These are phyloP conservation scores for Myxozyma vanderwaltii DNA, from an alignment of 805 yeast genomes.

Conservation along the genomic window DNA sequence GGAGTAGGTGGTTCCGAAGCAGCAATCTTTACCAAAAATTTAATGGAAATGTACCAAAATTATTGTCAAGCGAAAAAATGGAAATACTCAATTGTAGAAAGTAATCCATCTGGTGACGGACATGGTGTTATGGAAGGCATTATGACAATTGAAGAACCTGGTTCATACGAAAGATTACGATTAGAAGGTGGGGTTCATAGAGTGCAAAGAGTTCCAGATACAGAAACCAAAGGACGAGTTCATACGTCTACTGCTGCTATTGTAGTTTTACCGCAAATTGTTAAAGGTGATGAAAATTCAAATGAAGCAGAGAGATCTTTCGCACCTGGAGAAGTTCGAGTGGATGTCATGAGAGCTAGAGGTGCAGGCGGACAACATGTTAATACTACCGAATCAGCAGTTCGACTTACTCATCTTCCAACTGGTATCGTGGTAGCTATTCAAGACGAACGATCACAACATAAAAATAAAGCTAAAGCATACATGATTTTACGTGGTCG, in stretches of 20 bases:
- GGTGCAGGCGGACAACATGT: conserved; percentile 99
- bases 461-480: conserved; percentile 90
- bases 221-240: conserved; percentile 90
- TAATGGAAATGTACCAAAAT: conserved; percentile 76
- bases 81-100: conserved; percentile 63
- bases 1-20: conserved; percentile 98
- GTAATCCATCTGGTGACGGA: conserved; percentile 54
- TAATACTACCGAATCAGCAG: conserved; percentile 96
- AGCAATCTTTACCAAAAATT: conserved; percentile 76
- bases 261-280: conserved; percentile 82
- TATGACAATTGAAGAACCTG: conserved; percentile 69
- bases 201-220: conserved; percentile 90
- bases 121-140: conserved; percentile 75
- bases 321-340: conserved; percentile 81
- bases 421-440: conserved; percentile 85
- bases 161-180: conserved; percentile 70
- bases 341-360: conserved; percentile 96
- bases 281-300: conserved; percentile 53
- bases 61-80: conserved; percentile 69
- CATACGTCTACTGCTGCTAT: conserved; percentile 98
- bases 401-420: conserved; percentile 86
- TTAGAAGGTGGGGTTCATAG: conserved; percentile 95
- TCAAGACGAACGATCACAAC: conserved; percentile 96
- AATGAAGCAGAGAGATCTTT: conserved; percentile 68
- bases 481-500: conserved; percentile 78